Base-by-base conservation (phyloP, 495 filamentous ascomycete genomes). In the Annulohypoxylon bovei region DNA sequence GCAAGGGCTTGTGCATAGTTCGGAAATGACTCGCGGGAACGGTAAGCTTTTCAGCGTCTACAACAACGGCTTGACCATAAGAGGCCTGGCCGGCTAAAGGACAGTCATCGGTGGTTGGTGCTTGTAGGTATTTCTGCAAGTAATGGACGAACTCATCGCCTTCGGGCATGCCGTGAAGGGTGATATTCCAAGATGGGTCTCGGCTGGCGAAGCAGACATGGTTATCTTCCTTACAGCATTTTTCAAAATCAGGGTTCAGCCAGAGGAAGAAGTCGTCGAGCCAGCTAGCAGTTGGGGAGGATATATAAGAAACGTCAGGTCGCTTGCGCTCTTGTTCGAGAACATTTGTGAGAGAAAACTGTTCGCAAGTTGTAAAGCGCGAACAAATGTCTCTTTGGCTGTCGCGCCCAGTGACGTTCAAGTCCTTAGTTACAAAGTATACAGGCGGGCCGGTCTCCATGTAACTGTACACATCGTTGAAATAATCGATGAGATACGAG, bases 251-350 rank as follows among this genome's bases (percentile, higher is more conserved):
- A 0, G 96, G 96, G 70, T 98, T 95, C 12, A 98, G 83, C 96
- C 96, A 99, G 67, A 91, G 88, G 80, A 98, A 92, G 79, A 92
- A 97, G 74, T 99, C 95, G 76, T 99, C 95, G 28, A 99, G 84
- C 95, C 95, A 99, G 76, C 92, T 97, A 18, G 95, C 95, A 4
- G 94, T 89, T 0, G 94, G 89, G n/a, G 93, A 90, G n/a, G 92
- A 83, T 65, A 99, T 91, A 78, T 96, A 98, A 2, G 94, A 97
- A 4, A 93, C 85, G n/a, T 95, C 86, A 0, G 93, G 85, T 14
- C 96, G 87, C 79, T 97, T 98, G 3, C 95, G 88, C 80, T 99
- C 95, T 76, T 92, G 91, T 73, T 98, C 95, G 6, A 99, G 82
- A 1, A 97, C 85, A 71, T 96, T 98, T 27, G 92, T 87, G 8